These are phyloP conservation scores for Prunella vulgaris DNA, from an alignment of 257 asterid genomes.

Conservation along the genomic window DNA sequence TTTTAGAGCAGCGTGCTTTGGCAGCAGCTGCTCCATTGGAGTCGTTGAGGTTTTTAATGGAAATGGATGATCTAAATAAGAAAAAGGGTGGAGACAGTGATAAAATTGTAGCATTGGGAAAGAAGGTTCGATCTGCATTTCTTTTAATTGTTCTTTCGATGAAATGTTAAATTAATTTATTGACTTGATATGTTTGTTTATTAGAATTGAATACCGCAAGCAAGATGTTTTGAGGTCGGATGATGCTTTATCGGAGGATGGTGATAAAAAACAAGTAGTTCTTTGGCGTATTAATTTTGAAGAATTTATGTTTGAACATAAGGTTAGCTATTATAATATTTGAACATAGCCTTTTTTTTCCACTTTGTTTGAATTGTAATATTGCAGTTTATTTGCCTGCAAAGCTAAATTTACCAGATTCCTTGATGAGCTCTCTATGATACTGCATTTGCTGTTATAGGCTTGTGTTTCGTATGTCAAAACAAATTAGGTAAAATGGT, in stretches of 20 bases:
- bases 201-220: constrained; percentile 53
- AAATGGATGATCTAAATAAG: constrained; percentile 40
- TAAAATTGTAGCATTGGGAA: constrained; percentile 27
- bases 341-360: constrained; percentile 3
- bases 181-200: constrained; percentile 11
- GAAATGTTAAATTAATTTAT: constrained; percentile 17
- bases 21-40: constrained; percentile 81
- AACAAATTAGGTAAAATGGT: constrained; percentile 47
- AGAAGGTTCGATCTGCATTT: constrained; percentile 55
- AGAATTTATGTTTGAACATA: constrained; percentile 67
- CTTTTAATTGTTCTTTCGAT: constrained; percentile 4
- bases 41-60: constrained; percentile 66
- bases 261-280: constrained; percentile 46
- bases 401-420: constrained; percentile 7
- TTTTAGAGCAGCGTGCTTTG: constrained; percentile 66
- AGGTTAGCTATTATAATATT: constrained; percentile 43
- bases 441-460: constrained; percentile 27
- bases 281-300: constrained; percentile 93
- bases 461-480: constrained; percentile 65
- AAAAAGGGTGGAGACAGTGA: constrained; percentile 32
- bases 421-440: constrained; percentile 1
- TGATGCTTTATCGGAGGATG: constrained; percentile 33
- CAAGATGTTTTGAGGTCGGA: constrained; percentile 37
- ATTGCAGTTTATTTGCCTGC: not conserved
- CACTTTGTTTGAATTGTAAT: not conserved